Conservation (phyloP, 441 rosid species). For the Mallotus japonicus region DNA sequence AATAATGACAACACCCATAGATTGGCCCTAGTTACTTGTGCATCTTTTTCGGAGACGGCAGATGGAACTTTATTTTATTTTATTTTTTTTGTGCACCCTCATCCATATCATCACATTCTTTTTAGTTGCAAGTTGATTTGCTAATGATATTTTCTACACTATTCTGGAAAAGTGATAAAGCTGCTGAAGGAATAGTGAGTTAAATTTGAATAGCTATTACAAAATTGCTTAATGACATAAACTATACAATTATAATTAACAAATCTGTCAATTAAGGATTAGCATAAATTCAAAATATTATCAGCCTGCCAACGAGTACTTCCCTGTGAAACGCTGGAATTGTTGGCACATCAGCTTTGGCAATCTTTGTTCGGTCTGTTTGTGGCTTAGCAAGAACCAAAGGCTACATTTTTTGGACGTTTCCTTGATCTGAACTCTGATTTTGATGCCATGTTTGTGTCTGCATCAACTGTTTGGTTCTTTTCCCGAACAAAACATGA, state of each 20-base stretch:
- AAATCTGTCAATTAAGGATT: too few species aligned
- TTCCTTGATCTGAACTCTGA: neutral
- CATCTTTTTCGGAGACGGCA: neutral
- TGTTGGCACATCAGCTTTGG: neutral
- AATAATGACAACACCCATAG: too few species aligned
- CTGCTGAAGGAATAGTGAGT: too few species aligned
- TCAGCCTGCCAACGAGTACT: slow-evolving; percentile 7
- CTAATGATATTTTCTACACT: neutral
- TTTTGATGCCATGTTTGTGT: neutral
- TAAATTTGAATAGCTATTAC: too few species aligned
- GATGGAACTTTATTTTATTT: neutral
- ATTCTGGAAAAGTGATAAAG: too few species aligned
- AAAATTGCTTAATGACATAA: neutral
- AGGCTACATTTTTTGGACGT: neutral
- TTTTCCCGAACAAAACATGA: neutral
- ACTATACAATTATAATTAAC: too few species aligned
- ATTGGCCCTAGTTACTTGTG: too few species aligned
- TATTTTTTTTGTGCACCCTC: too few species aligned
- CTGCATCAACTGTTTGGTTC: neutral
- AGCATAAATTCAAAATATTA: too few species aligned
- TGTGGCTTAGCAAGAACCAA: neutral
- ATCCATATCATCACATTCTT: too few species aligned
- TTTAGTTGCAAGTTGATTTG: neutral
- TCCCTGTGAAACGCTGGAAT: slow-evolving; percentile 26
- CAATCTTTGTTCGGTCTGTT: neutral